Evolutionary conservation across 345 rosid species (phyloP).

Genomic region (Heritiera littoralis): DNA sequence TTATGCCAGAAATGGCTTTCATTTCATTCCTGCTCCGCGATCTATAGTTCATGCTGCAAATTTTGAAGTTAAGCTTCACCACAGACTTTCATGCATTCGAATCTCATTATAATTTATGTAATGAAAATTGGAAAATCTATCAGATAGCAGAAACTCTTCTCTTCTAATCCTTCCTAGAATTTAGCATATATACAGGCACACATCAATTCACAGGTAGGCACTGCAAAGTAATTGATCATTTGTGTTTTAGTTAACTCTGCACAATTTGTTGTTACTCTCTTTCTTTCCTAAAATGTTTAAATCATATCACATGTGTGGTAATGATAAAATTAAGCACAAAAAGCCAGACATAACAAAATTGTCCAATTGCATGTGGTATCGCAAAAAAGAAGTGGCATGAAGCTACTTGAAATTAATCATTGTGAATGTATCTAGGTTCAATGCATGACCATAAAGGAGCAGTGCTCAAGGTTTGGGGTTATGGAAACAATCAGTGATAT

Average conservation of each 20-base stretch:
- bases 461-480: slow-evolving; percentile 1
- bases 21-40: not conserved
- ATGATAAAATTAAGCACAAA: not conserved
- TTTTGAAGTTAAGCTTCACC: not conserved
- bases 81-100: not conserved
- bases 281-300: not conserved
- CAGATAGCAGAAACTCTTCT: not conserved
- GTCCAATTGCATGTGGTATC: not conserved
- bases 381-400: not conserved
- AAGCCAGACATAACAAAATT: not conserved
- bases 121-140: not conserved
- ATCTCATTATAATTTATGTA: too few species aligned
- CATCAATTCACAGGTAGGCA: not conserved
- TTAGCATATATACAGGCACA: not conserved
- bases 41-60: not conserved
- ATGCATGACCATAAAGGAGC: not conserved
- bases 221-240: not conserved
- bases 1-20: not conserved
- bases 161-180: not conserved
- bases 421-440: not conserved
- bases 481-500: not conserved
- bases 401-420: not conserved
- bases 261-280: not conserved
- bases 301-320: not conserved
- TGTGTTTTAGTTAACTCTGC: not conserved